Evolutionary conservation across 2,329 filamentous ascomycete species (phyloP).

Genomic region (Massarina eburnea): DNA sequence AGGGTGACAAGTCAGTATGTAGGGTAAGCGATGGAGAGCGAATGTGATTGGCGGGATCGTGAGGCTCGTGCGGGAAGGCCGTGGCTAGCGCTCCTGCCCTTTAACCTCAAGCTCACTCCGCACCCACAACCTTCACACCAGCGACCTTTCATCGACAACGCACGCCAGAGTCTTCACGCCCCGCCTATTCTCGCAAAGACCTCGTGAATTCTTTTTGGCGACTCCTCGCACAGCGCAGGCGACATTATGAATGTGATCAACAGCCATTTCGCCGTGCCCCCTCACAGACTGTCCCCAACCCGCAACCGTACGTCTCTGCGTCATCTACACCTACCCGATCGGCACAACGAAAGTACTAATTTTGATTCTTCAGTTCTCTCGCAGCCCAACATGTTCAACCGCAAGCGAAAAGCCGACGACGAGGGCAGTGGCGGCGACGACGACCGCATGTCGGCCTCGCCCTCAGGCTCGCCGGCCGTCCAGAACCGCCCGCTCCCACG

Average conservation of each 20-base stretch:
- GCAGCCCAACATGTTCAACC: constrained; percentile 50
- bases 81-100: constrained; percentile 1
- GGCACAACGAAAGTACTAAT: constrained; percentile 12
- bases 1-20: background rate
- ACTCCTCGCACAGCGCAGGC: constrained; percentile 25
- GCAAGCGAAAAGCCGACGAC: constrained; percentile 88
- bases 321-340: constrained; percentile 2
- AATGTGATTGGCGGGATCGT: background rate
- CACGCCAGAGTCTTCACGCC: background rate
- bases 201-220: background rate
- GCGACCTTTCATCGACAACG: background rate
- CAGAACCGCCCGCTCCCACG: constrained; percentile 65
- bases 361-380: constrained; percentile 28
- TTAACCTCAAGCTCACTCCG: constrained; percentile 1
- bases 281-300: constrained; percentile 63
- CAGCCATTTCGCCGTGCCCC: constrained; percentile 61
- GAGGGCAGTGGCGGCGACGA: constrained; percentile 60
- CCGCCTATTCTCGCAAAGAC: background rate
- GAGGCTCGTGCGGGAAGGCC: background rate
- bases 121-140: constrained; percentile 5
- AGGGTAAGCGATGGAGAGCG: background rate
- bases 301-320: constrained; percentile 56
- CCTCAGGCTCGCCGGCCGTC: constrained; percentile 76
- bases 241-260: constrained; percentile 62
- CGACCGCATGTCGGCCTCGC: constrained; percentile 90